These are phyloP conservation scores for Calamus simplicifolius DNA, from an alignment of 176 grass and related monocot genomes.

Conservation along the genomic window DNA sequence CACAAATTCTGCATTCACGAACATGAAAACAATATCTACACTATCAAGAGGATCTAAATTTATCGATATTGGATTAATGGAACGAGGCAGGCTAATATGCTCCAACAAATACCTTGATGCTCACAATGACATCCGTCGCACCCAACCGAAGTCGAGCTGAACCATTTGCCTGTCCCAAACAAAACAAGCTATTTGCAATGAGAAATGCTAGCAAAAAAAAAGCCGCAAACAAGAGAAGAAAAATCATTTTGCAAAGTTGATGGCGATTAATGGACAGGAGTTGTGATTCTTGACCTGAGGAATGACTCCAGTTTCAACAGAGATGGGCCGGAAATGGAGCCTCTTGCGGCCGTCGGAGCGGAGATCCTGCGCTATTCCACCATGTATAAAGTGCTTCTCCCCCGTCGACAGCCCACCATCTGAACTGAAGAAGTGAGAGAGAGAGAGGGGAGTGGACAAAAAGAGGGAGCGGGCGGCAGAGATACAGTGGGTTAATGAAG, in stretches of 20 bases:
- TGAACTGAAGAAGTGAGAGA: too few species aligned
- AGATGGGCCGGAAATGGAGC: constrained; percentile 59
- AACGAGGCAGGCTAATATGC: too few species aligned
- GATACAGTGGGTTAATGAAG: too few species aligned
- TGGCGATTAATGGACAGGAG: too few species aligned
- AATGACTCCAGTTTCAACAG: constrained; percentile 67
- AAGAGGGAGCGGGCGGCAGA: too few species aligned
- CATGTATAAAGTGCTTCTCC: constrained; percentile 66
- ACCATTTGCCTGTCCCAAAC: constrained; percentile 52
- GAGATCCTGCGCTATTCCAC: constrained; percentile 58
- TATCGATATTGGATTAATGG: too few species aligned
- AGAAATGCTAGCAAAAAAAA: background rate
- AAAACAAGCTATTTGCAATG: background rate
- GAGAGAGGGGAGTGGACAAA: too few species aligned
- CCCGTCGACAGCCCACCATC: constrained; percentile 73
- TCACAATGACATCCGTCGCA: constrained; percentile 71
- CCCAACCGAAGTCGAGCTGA: constrained; percentile 67
- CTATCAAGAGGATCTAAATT: too few species aligned
- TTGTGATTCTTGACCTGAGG: constrained; percentile 40
- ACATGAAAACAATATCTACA: too few species aligned
- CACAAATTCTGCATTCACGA: too few species aligned
- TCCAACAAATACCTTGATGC: constrained; percentile 57
- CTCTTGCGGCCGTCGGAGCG: constrained; percentile 61
- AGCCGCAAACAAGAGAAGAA: background rate
- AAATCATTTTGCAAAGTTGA: too few species aligned